Percentiles rank a stretch among this genome's conserved stretches.
phyloP scores from a whole-genome alignment of 1,284 basidiomycete species.

The Earliella scabrosa region DNA sequence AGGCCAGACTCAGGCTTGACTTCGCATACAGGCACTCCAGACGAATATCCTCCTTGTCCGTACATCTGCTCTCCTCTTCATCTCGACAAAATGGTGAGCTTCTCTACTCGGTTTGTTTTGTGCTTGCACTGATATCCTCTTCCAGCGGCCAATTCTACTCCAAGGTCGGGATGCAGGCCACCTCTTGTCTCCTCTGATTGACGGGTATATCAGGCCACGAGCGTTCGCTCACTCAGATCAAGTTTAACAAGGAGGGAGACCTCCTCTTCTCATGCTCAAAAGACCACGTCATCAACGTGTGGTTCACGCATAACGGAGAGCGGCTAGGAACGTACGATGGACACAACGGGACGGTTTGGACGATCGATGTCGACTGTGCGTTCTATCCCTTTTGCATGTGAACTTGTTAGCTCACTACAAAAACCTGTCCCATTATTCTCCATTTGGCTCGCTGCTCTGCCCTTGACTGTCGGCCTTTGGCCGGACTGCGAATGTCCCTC shows the following conservation, averaged over 20 bases:
- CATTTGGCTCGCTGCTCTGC: neutral
- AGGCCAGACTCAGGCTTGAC: neutral
- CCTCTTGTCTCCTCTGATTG: neutral
- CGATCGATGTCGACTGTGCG: slow-evolving; percentile 94
- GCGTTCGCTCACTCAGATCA: slow-evolving; percentile 96
- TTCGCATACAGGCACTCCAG: neutral
- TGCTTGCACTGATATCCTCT: neutral
- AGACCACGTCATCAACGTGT: slow-evolving; percentile 94
- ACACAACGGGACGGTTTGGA: slow-evolving; percentile 97
- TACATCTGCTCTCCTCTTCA: neutral
- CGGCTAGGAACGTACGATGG: slow-evolving; percentile 96
- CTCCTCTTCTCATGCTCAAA: slow-evolving; percentile 96
- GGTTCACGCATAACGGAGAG: slow-evolving; percentile 99
- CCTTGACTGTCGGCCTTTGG: neutral
- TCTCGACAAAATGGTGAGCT: slow-evolving; percentile 32
- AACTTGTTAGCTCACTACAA: too few relatives aligned
- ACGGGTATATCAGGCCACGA: slow-evolving; percentile 77
- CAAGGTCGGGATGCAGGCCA: slow-evolving; percentile 31
- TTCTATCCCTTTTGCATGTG: slow-evolving; percentile 25
- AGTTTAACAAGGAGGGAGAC: slow-evolving; percentile 96
- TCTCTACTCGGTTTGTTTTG: neutral
- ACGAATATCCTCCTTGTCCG: neutral
- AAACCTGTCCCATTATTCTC: neutral
- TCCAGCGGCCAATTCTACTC: slow-evolving; percentile 38
- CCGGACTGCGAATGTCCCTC: too few relatives aligned